Base-by-base conservation (phyloP, 768 basidiomycete species). In the Termitomyces sp. region DNA sequence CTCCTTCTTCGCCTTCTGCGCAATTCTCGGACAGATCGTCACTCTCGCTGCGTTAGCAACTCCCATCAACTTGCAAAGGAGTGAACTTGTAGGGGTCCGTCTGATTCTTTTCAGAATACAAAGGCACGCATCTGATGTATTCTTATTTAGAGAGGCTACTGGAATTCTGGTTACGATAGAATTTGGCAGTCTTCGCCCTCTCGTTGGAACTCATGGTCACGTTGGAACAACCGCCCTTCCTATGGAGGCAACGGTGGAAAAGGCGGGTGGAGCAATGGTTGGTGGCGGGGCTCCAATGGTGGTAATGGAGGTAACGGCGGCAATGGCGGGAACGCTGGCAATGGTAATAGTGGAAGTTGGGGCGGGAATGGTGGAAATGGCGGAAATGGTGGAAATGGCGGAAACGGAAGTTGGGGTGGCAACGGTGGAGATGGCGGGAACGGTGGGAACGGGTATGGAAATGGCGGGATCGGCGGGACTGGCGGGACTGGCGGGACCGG, bases 141-240 rank as follows among this genome's bases (percentile, higher is more conserved):
- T 15, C 13, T 7, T 16, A 15, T 8, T 1, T 5, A 54, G 52
- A 54, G 57, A 34, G 31, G 57, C 2, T 58, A 53, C n/a, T 34
- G 51, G 33, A 37, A 45, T 16, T 37, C 41, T 20, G 45, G 34
- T 3, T 57, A 57, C 26, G 36, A 57, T 15, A 45, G 39, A 46
- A 39, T 37, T 6, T 57, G 56, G 56, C 50, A 37, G 26, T n/a
- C 33, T 13, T 44, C 33, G 22, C 6, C 48, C n/a, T 15, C 56
- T 37, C 57, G 57, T 41, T 58, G 57, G 57, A 58, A 58, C 13
- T 6, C 44, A 20, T 58, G 57, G 57, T 54, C 57, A 5, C 26
- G 15, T 18, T 54, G 52, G 51, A 48, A 49, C 34, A 24, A 8
- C 12, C 46, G 52, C 3, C 52, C 36, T 33, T 24, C 44, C n/a